Evolutionary conservation across 1,284 basidiomycete genomes (phyloP), one percentile per base, ranked within the genome.

Genomic region (Gymnopus androsaceus): DNA sequence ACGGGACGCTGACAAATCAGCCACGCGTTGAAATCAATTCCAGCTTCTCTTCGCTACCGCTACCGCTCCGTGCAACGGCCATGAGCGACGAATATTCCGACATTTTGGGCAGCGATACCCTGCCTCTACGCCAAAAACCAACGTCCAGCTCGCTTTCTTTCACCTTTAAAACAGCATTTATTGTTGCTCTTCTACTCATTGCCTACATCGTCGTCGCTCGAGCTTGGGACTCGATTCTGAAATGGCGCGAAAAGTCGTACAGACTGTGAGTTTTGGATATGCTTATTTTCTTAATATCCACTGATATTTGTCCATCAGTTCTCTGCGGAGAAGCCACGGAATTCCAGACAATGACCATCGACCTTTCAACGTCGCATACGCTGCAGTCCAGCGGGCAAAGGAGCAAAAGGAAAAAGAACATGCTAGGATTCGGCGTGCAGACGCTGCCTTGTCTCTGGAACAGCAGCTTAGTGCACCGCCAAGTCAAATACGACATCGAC

Each of bases 361-460:
- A 36, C 87, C 90, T 8, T 92, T 92, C 76, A 87, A 87, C 67
- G 85, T 92, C 56, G 90, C 90, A n/a, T 89, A 88, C 69, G 84
- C 86, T 59, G 86, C 87, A 54, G 88, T 80, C 23, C 69, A 76
- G 61, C 73, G 74, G 63, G 73, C 77, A 56, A 77, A 79, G 62
- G 75, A 81, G 65, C 76, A 81, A 69, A 67, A 59, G 63, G 75
- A 72, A 64, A 67, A 64, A 59, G 72, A 64, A 68, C 75, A 69
- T 63, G 71, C 62, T 63, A 70, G 60, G 62, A 75, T 66, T 51
- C 66, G 66, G 55, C 67, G 68, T 47, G 64, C 68, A 57, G 60
- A 60, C 56, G 64, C 64, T 52, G 65, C 70, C 63, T 67, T 41
- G 30, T 36, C 41, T 8, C 51, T 27, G 33, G 40, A 66, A 60